A percentile compares a stretch with the other conserved stretches of the same genome.
Conservation (phyloP, 1,284 basidiomycete species). For the Ceratobasidium papillatum region DNA sequence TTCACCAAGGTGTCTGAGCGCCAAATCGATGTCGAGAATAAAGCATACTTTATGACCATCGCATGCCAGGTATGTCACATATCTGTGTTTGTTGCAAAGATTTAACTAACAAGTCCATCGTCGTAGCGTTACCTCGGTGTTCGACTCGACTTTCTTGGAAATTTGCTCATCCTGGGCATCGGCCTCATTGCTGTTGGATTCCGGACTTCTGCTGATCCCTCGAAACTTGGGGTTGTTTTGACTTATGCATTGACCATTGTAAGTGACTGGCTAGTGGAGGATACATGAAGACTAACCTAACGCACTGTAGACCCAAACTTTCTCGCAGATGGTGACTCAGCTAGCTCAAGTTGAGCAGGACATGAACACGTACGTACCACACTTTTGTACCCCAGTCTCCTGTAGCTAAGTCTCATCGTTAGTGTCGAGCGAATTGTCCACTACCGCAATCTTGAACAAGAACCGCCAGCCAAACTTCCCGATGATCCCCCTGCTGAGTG, state of each 20-base stretch:
- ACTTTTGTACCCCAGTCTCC: background rate
- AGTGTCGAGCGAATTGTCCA: slow-evolving; percentile 56
- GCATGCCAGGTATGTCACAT: slow-evolving; percentile 68
- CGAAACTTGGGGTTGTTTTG: slow-evolving; percentile 68
- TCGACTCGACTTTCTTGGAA: slow-evolving; percentile 70
- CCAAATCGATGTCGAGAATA: slow-evolving; percentile 72
- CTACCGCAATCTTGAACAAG: slow-evolving; percentile 49
- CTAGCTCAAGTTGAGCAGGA: slow-evolving; percentile 51
- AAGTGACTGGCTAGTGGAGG: slow-evolving; percentile 47
- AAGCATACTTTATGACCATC: slow-evolving; percentile 82
- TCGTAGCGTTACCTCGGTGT: slow-evolving; percentile 58
- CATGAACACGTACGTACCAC: slow-evolving; percentile 55
- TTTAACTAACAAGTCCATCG: background rate
- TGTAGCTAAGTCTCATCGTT: slow-evolving; percentile 45
- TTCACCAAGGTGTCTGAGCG: slow-evolving; percentile 49
- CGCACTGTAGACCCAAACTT: slow-evolving; percentile 60
- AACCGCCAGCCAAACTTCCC: slow-evolving; percentile 51
- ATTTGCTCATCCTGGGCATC: slow-evolving; percentile 76
- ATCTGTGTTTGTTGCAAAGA: slow-evolving; percentile 53
- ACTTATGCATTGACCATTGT: slow-evolving; percentile 69
- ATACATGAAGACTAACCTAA: slow-evolving; percentile 25
- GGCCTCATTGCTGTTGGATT: slow-evolving; percentile 71
- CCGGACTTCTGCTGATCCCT: slow-evolving; percentile 56
- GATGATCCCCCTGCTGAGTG: slow-evolving; percentile 67
- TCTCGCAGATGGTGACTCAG: slow-evolving; percentile 58